Base-by-base conservation (phyloP, 2,329 filamentous ascomycete genomes). In the Diaporthe sp. region DNA sequence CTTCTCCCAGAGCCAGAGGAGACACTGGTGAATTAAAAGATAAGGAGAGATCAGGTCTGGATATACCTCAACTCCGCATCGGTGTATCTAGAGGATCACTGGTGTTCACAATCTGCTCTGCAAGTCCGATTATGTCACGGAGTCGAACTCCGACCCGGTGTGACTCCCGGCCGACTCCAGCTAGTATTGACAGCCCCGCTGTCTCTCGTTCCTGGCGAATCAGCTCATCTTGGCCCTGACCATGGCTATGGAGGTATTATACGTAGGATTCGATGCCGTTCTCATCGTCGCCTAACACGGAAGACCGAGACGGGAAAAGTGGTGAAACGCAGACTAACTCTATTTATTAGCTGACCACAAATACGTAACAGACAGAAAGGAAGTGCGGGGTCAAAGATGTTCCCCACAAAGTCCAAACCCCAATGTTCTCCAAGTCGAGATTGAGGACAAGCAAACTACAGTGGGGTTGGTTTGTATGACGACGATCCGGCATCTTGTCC, bases 401-500 rank as follows among this genome's bases (percentile, higher is more conserved):
- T 49, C 62, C 62, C 62, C 62, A 37, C 62, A 22, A 12, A 37
- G 28, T n/a, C 22, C 28, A 49, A 51, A 67, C 62, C 62, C 62
- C 62, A 67, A 68, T 37, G 5, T 53, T 68, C 65, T 25, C 65
- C 65, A 68, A 62, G 59, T 65, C 46, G 39, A 9, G 31, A 15
- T 53, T 5, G 22, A 31, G 44, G 25, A 49, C 61, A 67, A 51
- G 42, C 44, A n/a, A 37, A 15, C 44, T 17, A 22, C n/a, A 28
- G 31, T 68, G 31, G 46, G 31, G 44, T n/a, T 10, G 62, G 22
- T 34, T 68, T 51, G 44, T 25, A 68, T 53, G 62, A 68, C 62
- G 62, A 68, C 62, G 62, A 68, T 68, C 62, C 62, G 62, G 44
- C 62, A 67, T 37, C 19, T n/a, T 9, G 44, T 67, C 62, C 31